phyloP scores from a whole-genome alignment of 1,139 yeast species.

The Groenewaldozyma auringiensis region DNA sequence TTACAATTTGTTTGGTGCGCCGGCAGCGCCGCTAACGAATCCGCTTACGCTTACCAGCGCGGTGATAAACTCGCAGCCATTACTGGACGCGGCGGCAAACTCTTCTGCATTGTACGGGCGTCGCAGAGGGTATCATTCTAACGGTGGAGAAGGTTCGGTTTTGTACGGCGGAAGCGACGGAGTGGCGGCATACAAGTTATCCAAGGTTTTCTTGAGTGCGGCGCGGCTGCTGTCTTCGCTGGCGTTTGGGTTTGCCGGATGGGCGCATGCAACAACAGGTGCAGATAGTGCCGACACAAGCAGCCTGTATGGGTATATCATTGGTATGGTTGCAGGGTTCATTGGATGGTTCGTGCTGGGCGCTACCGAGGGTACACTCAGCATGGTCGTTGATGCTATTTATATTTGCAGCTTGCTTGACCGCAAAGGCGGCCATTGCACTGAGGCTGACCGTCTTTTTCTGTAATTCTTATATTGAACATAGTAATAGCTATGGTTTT shows the following conservation, averaged over 20 bases:
- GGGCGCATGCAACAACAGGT: constrained; percentile 35
- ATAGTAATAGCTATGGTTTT: neutral
- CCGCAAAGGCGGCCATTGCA: constrained; percentile 29
- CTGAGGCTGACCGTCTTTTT: constrained; percentile 31
- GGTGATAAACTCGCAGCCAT: constrained; percentile 28
- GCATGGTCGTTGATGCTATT: constrained; percentile 35
- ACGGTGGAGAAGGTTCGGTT: too few species aligned
- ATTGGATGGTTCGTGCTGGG: constrained; percentile 40
- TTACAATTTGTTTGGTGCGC: constrained; percentile 25
- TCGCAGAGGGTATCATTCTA: too few species aligned
- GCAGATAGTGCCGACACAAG: constrained; percentile 22
- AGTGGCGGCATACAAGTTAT: constrained; percentile 29
- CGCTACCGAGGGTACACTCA: constrained; percentile 36
- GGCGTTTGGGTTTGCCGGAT: constrained; percentile 33
- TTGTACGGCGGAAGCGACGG: constrained; percentile 19
- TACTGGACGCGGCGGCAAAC: constrained; percentile 31
- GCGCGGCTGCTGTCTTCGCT: constrained; percentile 34
- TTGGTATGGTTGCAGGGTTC: constrained; percentile 35
- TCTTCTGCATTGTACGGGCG: constrained; percentile 24
- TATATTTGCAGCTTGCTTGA: constrained; percentile 35
- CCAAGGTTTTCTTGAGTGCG: constrained; percentile 34
- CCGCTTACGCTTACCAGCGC: constrained; percentile 36
- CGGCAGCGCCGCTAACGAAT: constrained; percentile 26
- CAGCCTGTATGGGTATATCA: constrained; percentile 34
- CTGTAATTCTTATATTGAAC: neutral